These are phyloP conservation scores for Cystobasidium ongulense DNA, from an alignment of 768 basidiomycete genomes.

Conservation along the genomic window DNA sequence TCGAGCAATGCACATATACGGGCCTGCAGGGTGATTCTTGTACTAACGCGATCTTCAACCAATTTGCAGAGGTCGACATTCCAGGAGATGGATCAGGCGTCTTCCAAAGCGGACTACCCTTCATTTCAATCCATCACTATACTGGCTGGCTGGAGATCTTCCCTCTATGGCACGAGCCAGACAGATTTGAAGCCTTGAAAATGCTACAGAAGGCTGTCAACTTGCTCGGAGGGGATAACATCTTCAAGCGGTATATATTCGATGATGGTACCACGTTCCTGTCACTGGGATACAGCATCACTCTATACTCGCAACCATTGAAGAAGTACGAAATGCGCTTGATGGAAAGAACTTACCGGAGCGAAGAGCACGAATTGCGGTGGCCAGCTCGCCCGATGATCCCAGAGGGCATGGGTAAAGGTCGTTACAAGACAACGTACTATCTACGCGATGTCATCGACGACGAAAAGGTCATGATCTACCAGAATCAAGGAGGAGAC, in stretches of 20 bases:
- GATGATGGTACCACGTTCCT: slow-evolving; percentile 37
- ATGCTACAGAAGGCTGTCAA: slow-evolving; percentile 17
- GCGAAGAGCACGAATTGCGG: slow-evolving; percentile 9
- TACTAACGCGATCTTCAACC: neutral
- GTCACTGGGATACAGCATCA: slow-evolving; percentile 37
- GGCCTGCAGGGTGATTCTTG: no score
- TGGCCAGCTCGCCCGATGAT: slow-evolving; percentile 11
- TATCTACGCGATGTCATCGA: neutral
- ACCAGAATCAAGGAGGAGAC: neutral
- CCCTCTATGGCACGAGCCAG: slow-evolving; percentile 1
- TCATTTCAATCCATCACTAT: slow-evolving; percentile 37
- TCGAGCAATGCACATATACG: no score
- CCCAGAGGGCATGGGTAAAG: slow-evolving; percentile 1
- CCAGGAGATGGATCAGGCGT: slow-evolving; percentile 39
- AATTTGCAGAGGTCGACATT: slow-evolving; percentile 38
- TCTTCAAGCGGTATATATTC: slow-evolving; percentile 38
- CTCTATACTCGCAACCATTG: slow-evolving; percentile 34
- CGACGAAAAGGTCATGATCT: slow-evolving; percentile 9
- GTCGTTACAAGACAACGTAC: slow-evolving; percentile 17
- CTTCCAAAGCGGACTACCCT: slow-evolving; percentile 36
- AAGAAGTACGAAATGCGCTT: slow-evolving; percentile 17
- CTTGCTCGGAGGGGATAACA: slow-evolving; percentile 41
- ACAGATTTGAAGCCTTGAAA: slow-evolving; percentile 17
- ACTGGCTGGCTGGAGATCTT: slow-evolving; percentile 27
- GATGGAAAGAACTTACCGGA: slow-evolving; percentile 27